A percentile compares a stretch with the other conserved stretches of the same genome.
phyloP scores from a whole-genome alignment of 495 filamentous ascomycete species.

The Penicillium odoratum region DNA sequence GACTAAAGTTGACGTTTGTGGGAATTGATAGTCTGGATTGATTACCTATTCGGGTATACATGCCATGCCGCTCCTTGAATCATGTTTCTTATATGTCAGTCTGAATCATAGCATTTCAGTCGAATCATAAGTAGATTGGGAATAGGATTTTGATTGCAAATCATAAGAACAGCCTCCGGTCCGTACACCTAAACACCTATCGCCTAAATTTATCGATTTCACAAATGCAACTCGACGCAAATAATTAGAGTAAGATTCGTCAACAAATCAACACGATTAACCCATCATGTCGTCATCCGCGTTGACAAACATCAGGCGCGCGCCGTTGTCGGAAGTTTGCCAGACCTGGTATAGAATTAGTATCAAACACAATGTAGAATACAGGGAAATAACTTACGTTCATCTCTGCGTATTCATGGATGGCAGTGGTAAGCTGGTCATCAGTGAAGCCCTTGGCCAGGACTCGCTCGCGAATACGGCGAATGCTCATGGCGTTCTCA shows the following conservation, averaged over 20 bases:
- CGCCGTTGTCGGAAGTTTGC: conserved; percentile 88
- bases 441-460: conserved; percentile 96
- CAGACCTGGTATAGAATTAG: conserved; percentile 65
- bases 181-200: conserved; percentile 27
- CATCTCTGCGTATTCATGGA: conserved; percentile 85
- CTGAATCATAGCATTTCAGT: background rate
- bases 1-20: background rate
- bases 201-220: conserved; percentile 24
- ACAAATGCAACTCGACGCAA: conserved; percentile 26
- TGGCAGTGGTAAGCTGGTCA: conserved; percentile 79
- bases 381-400: conserved; percentile 66
- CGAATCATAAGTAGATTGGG: conserved; percentile 14
- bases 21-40: background rate
- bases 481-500: conserved; percentile 77
- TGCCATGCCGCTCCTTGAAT: background rate
- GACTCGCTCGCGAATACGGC: conserved; percentile 83
- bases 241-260: conserved; percentile 13
- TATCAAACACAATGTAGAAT: conserved; percentile 4
- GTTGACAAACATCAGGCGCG: conserved; percentile 79
- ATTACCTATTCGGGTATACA: background rate
- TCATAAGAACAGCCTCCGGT: background rate
- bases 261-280: conserved; percentile 25
- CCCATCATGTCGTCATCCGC: conserved; percentile 58
- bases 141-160: conserved; percentile 6
- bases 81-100: too few species aligned